Percentiles rank a stretch among this genome's conserved stretches.
Conservation (phyloP, 768 basidiomycete genomes). For the Brasilioporus rufonigricans region DNA sequence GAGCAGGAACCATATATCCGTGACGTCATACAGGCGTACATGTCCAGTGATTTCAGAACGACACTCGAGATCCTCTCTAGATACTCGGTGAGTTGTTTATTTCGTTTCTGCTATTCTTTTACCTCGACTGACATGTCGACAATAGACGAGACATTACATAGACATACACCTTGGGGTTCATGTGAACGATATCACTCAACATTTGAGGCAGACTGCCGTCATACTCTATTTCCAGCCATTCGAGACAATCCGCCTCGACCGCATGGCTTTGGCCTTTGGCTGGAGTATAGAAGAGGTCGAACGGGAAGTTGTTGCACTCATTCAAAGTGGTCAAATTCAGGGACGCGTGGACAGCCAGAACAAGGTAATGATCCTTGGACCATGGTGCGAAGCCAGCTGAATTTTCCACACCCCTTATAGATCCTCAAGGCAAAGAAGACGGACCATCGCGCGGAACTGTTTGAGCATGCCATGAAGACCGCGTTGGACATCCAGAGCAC, state of each 20-base stretch:
- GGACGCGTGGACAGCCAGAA: constrained; percentile 88
- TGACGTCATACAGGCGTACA: constrained; percentile 83
- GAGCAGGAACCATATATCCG: constrained; percentile 87
- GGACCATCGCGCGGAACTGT: constrained; percentile 76
- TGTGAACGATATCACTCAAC: constrained; percentile 57
- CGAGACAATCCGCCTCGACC: constrained; percentile 74
- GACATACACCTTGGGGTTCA: constrained; percentile 78
- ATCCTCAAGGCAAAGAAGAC: constrained; percentile 78
- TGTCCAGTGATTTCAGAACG: constrained; percentile 81
- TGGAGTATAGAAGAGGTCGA: constrained; percentile 73
- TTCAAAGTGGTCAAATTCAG: constrained; percentile 73
- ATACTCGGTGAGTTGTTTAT: constrained; percentile 54
- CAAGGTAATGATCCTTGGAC: constrained; percentile 49
- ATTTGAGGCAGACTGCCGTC: constrained; percentile 76
- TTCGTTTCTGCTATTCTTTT: not conserved
- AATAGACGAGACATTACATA: constrained; percentile 72
- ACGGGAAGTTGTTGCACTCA: constrained; percentile 69
- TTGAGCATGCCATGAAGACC: constrained; percentile 68
- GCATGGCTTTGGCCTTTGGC: constrained; percentile 87
- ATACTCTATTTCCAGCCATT: constrained; percentile 92
- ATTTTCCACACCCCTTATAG: constrained; percentile 35
- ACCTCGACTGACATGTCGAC: not conserved
- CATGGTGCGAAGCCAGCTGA: not conserved
- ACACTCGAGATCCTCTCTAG: constrained; percentile 72
- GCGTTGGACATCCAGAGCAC: constrained; percentile 69